Conservation (phyloP, 495 filamentous ascomycete genomes). For the Letharia lupina region DNA sequence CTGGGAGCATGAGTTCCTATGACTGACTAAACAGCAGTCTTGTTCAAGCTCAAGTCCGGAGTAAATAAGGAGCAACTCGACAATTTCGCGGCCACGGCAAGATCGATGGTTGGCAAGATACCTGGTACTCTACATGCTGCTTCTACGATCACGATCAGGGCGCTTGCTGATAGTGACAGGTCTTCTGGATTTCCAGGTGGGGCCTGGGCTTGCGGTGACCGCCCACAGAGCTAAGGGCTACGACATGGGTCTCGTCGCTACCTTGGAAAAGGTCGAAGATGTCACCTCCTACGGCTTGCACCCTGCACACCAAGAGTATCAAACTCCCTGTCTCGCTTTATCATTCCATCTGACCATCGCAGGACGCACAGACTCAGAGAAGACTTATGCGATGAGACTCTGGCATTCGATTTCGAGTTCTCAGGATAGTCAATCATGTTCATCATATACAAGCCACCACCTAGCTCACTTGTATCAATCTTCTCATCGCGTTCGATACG, state of each 20-base stretch:
- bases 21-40: neutral
- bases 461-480: too few relatives aligned
- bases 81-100: neutral
- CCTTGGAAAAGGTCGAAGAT: neutral
- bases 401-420: neutral
- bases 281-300: neutral
- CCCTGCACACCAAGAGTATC: neutral
- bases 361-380: neutral
- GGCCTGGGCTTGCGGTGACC: neutral
- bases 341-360: neutral
- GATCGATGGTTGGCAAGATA: neutral
- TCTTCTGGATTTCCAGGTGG: neutral
- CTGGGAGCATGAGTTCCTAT: neutral
- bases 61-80: neutral
- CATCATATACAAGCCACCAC: too few relatives aligned
- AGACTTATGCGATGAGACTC: neutral
- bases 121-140: neutral
- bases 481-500: too few relatives aligned
- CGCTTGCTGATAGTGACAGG: neutral
- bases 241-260: neutral
- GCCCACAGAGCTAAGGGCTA: neutral
- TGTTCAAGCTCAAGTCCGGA: neutral
- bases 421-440: neutral
- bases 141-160: neutral
- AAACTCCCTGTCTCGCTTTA: neutral